Evolutionary conservation across 805 yeast genomes (phyloP), one percentile per base, ranked within the genome.

Genomic region (Candida pseudofarinosa): DNA sequence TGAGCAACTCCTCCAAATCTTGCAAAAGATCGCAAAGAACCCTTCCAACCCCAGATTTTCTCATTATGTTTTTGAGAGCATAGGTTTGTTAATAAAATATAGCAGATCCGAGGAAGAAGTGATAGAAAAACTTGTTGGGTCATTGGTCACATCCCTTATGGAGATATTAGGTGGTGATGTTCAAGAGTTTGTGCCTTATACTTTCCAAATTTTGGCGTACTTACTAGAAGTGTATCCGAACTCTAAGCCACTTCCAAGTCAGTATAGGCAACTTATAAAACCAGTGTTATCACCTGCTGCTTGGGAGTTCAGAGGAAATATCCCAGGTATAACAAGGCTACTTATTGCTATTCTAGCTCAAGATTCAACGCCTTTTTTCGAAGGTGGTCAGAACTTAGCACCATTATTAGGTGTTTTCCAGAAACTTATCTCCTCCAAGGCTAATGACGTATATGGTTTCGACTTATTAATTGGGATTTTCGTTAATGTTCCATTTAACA

Each of bases 371-470:
- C 55, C 63, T 1, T 76, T 77, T 48, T 63, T 65, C 3, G 50
- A 55, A 15, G 55, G 55, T 17, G 65, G 49, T 5, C 58, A 55
- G 20, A 70, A 50, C 54, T 60, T 88, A 34, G 77, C 85, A 30
- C 96, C 97, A 3, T 77, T 93, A 23, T 69, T 93, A 33, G 99
- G 99, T 33, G 96, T 93, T n/a, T 95, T 88, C 72, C 99, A 95
- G 67, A 88, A 90, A 60, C 71, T 93, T 50, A 80, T 93, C 40
- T 81, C 97, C 1, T 88, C 97, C 0, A 85, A 84, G 51, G 75
- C 80, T 13, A 84, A 88, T 54, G 98, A 93, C 54, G 65, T 66
- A 32, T 76, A 80, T 54, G 98, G 97, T 1, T 85, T 93, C 62
- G 98, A 93, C 43, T 67, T 93, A 35, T 65, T 93, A 36, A 90